Percentiles rank a stretch among this genome's conserved stretches.
Conservation (phyloP, 805 yeast genomes). For the Scheffersomyces amazonensis region DNA sequence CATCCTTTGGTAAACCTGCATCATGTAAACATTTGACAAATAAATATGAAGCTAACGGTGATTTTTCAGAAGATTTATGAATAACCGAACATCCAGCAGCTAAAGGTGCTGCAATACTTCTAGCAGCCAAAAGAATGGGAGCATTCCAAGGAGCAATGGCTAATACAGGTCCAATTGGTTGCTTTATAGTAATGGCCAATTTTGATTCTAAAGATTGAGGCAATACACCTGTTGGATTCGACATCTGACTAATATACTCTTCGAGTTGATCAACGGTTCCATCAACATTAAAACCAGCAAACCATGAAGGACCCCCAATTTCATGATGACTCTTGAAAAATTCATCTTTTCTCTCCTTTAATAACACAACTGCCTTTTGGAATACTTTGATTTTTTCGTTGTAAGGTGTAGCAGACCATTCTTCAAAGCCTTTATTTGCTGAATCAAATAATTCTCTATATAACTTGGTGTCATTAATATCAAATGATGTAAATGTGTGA, state of each 20-base stretch:
- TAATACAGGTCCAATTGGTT: conserved; percentile 46
- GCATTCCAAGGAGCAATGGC: conserved; percentile 51
- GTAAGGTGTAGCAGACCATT: conserved; percentile 18
- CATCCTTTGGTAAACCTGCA: conserved; percentile 37
- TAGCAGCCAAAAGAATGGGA: conserved; percentile 37
- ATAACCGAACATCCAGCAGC: conserved; percentile 50
- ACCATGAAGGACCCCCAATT: conserved; percentile 35
- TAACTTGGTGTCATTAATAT: conserved; percentile 1
- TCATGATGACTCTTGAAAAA: conserved; percentile 19
- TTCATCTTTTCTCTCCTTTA: conserved; percentile 9
- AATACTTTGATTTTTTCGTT: conserved; percentile 18
- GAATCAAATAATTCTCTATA: conserved; percentile 13
- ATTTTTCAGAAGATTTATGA: conserved; percentile 37
- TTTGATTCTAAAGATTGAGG: conserved; percentile 11
- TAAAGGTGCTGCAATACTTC: conserved; percentile 42
- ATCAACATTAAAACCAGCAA: conserved; percentile 29
- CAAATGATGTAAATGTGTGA: conserved; percentile 4
- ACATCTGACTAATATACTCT: conserved; percentile 22
- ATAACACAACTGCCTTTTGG: conserved; percentile 11
- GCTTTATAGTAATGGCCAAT: conserved; percentile 26
- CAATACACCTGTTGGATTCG: conserved; percentile 15
- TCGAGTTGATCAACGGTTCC: conserved; percentile 25
- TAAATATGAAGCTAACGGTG: conserved; percentile 31
- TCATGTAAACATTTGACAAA: conserved; percentile 28
- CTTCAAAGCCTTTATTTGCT: conserved; percentile 21